Evolutionary conservation across 2,329 filamentous ascomycete genomes (phyloP).

Genomic region (Leptographium flavum): DNA sequence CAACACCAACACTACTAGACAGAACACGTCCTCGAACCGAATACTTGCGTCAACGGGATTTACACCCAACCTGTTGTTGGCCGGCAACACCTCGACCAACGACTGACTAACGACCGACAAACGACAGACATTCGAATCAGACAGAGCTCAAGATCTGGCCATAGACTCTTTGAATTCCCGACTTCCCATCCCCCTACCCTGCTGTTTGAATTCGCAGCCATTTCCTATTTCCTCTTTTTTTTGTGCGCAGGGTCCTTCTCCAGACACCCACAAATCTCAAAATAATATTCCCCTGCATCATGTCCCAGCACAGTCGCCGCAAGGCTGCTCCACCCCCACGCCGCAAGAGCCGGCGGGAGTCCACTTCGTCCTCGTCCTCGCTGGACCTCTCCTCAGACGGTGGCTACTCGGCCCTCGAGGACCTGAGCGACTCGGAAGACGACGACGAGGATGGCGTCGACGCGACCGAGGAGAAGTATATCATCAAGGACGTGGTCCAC

Average conservation of each 20-base stretch:
- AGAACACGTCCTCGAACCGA: no score
- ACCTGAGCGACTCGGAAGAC: constrained; percentile 63
- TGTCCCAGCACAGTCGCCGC: constrained; percentile 40
- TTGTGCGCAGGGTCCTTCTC: constrained; percentile 11
- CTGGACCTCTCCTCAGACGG: constrained; percentile 50
- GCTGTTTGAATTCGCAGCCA: not conserved
- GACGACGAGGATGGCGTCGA: constrained; percentile 69
- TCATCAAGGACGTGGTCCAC: constrained; percentile 34
- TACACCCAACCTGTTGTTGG: no score
- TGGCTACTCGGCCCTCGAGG: constrained; percentile 63
- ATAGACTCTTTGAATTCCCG: no score
- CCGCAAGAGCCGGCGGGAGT: constrained; percentile 33
- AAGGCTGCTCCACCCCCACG: constrained; percentile 26
- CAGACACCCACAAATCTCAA: constrained; percentile 1
- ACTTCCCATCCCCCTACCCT: no score
- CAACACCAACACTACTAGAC: no score
- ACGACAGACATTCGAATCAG: no score
- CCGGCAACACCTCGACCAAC: no score
- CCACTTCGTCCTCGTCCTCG: constrained; percentile 41
- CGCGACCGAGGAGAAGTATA: constrained; percentile 64
- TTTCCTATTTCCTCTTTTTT: constrained; percentile 12
- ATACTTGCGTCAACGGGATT: no score
- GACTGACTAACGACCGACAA: no score
- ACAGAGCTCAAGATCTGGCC: no score
- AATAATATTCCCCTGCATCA: constrained; percentile 18